Evolutionary conservation across 179 eudicot species (phyloP).

Genomic region (Silene vulgaris): DNA sequence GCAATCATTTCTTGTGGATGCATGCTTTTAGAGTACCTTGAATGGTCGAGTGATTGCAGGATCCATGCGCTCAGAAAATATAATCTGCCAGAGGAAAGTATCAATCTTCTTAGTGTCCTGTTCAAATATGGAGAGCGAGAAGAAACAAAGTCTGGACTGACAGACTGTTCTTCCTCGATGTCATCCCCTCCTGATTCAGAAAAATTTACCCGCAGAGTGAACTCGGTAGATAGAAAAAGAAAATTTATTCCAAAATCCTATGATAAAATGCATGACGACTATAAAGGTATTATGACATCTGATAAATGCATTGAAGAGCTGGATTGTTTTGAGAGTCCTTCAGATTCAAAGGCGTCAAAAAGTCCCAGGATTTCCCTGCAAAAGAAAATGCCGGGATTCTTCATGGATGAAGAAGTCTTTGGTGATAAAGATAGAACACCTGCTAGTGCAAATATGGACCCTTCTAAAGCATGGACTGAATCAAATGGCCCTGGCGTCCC

Average conservation of each 20-base stretch:
- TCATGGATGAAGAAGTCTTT: conserved; percentile 33
- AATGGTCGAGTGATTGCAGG: conserved; percentile 56
- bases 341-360: conserved; percentile 30
- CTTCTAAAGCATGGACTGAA: conserved; percentile 21
- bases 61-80: conserved; percentile 47
- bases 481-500: conserved; percentile 20
- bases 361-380: conserved; percentile 31
- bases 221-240: conserved; percentile 46
- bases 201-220: conserved; percentile 32
- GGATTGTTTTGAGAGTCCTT: conserved; percentile 27
- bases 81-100: conserved; percentile 63
- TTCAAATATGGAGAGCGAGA: conserved; percentile 81
- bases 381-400: conserved; percentile 25
- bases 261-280: conserved; percentile 38
- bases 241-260: conserved; percentile 29
- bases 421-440: conserved; percentile 32
- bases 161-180: conserved; percentile 87
- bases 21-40: conserved; percentile 58
- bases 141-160: conserved; percentile 76
- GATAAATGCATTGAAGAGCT: conserved; percentile 25
- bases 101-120: conserved; percentile 50
- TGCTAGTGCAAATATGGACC: conserved; percentile 19
- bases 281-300: conserved; percentile 27
- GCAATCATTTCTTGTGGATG: conserved; percentile 70
- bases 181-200: conserved; percentile 74